Conservation (phyloP, 495 filamentous ascomycete genomes). For the Rhizodiscina lignyota region DNA sequence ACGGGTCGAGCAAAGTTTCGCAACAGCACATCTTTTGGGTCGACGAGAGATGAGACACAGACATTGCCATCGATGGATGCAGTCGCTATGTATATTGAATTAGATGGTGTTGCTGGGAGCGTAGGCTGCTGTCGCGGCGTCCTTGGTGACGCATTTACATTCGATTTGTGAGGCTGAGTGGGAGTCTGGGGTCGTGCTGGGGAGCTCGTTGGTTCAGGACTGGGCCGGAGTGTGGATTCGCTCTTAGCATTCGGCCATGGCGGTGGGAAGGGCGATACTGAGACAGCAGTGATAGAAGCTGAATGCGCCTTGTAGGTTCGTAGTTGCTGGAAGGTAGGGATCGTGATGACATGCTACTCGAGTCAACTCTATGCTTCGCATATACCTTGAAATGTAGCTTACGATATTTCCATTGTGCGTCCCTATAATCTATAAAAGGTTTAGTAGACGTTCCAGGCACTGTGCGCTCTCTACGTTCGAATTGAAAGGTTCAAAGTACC, state of each 20-base stretch:
- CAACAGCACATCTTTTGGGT: conserved; percentile 64
- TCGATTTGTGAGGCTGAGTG: conserved; percentile 24
- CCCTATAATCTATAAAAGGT: conserved; percentile 53
- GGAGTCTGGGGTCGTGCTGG: conserved; percentile 7
- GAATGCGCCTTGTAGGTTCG: conserved; percentile 81
- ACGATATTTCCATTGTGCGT: conserved; percentile 97
- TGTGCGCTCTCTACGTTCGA: background rate
- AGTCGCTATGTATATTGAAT: conserved; percentile 79
- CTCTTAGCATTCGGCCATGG: conserved; percentile 43
- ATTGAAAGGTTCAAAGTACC: conserved; percentile 29
- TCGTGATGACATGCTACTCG: conserved; percentile 60
- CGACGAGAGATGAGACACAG: conserved; percentile 67
- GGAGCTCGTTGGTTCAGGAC: conserved; percentile 28
- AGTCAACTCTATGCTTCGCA: conserved; percentile 8
- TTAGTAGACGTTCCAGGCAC: conserved; percentile 4
- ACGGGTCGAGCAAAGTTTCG: conserved; percentile 89
- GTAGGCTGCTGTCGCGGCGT: conserved; percentile 35
- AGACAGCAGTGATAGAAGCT: conserved; percentile 75
- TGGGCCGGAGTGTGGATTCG: conserved; percentile 31
- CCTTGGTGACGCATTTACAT: too few relatives aligned
- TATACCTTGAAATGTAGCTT: conserved; percentile 23
- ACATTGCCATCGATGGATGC: conserved; percentile 93
- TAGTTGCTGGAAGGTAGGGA: conserved; percentile 63
- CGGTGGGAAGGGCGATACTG: conserved; percentile 78
- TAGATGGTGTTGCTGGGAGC: conserved; percentile 59